Conservation (phyloP, 306 rosid genomes). For the Quercus cerris region DNA sequence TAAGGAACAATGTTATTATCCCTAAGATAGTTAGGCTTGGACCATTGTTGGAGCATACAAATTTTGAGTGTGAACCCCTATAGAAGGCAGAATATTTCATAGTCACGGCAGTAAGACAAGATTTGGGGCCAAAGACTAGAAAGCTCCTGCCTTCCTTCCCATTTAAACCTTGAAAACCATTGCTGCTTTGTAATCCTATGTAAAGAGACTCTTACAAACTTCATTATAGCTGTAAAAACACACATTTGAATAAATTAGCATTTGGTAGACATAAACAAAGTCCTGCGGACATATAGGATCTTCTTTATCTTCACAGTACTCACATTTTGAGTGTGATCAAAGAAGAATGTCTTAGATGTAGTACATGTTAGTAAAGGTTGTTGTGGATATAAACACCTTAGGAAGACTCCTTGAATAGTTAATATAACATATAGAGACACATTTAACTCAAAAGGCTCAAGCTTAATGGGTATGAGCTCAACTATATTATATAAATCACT, state of each 20-base stretch:
- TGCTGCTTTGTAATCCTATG: neutral
- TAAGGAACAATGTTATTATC: constrained; percentile 61
- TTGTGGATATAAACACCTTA: no score
- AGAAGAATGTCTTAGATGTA: no score
- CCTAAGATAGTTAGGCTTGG: constrained; percentile 76
- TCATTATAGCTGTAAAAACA: neutral
- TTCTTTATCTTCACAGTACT: neutral
- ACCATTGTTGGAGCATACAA: constrained; percentile 73
- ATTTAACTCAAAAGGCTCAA: no score
- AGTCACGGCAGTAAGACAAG: neutral
- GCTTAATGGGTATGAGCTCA: no score
- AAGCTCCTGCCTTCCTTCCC: neutral
- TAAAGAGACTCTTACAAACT: neutral
- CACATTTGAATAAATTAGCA: neutral
- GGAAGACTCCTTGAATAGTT: no score
- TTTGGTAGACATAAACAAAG: neutral
- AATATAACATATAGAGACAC: no score
- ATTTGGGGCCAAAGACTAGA: neutral
- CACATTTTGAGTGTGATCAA: no score
- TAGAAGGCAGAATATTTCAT: neutral
- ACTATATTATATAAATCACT: no score
- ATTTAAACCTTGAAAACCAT: neutral
- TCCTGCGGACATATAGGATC: neutral
- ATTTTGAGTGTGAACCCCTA: constrained; percentile 56
- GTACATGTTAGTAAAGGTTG: no score